Base-by-base conservation (phyloP, 139 green algal genomes). In the Yamagishiella unicocca region DNA sequence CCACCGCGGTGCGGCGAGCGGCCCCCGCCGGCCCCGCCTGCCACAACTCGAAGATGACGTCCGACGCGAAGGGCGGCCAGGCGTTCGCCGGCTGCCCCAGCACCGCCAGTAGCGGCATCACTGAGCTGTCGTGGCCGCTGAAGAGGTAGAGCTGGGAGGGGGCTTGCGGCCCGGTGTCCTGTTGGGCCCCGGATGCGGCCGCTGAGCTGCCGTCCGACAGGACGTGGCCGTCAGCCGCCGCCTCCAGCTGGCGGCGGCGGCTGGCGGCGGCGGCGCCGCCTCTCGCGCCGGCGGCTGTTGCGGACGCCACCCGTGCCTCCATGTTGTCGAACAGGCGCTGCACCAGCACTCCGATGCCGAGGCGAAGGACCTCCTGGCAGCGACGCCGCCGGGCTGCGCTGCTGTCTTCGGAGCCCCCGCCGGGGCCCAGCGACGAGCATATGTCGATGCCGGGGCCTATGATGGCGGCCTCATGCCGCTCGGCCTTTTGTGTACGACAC, bases 41-140 rank as follows among this genome's bases (percentile, higher is more conserved):
- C 93, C 93, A 96, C 42, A 96, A 88, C 91, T 96, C 94, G 55
- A 95, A 92, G 17, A 92, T 83, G 21, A 95, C 35, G 75, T 90
- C 89, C 42, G 82, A 78, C 0, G 88, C 67, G 80, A 93, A 96
- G 40, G 87, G 85, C 4, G 94, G 94, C 94, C 94, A 96, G 55
- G 43, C 53, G 9, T 7, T 2, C 37, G 83, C 71, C 0, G 46
- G 82, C 67, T 87, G 82, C 42, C 67, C 67, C 46, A 87, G 67
- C 67, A 87, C 82, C 29, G 82, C 83, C 64, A 96, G 90, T 38
- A 96, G 85, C 27, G 93, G 94, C 82, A 94, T 93, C 3, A 96
- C 72, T 33, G 90, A 94, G 40, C 84, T 91, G 90, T 96, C 94
- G 76, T 96, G 94, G 0, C 88, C 88, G 73, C 82, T 89, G 84